A percentile compares a stretch with the other conserved stretches of the same genome.
These are phyloP conservation scores for Coemansia umbellata DNA, from an alignment of 192 early-diverging fungal genomes.

Conservation along the genomic window DNA sequence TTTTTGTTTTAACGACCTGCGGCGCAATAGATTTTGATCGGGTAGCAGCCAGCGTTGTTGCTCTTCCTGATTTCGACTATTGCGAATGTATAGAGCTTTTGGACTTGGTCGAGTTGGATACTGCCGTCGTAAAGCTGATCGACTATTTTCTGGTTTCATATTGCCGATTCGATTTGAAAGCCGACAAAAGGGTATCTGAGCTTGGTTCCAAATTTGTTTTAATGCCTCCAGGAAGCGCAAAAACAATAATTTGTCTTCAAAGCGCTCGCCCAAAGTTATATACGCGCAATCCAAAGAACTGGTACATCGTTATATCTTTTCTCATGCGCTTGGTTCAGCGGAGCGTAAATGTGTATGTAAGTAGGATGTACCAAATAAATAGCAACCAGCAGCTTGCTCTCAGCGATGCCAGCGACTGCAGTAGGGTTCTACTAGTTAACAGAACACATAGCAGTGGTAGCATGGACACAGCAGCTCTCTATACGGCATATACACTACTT, in stretches of 20 bases:
- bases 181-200: neutral
- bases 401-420: neutral
- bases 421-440: neutral
- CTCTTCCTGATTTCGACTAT: neutral
- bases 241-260: conserved; percentile 24
- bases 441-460: neutral
- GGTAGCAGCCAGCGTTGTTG: neutral
- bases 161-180: conserved; percentile 10
- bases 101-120: conserved; percentile 13
- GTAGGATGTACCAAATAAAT: conserved; percentile 26
- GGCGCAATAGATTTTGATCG: neutral
- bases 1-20: neutral
- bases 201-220: neutral
- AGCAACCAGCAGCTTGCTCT: neutral
- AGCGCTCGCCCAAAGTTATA: conserved; percentile 6
- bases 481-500: neutral
- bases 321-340: conserved; percentile 30
- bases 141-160: conserved; percentile 22
- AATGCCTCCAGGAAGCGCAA: conserved; percentile 11
- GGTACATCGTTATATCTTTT: conserved; percentile 10
- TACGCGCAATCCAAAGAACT: neutral
- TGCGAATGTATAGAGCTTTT: conserved; percentile 1
- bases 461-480: neutral
- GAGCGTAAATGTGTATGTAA: conserved; percentile 11
- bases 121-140: conserved; percentile 20